Percentiles rank a stretch among this genome's conserved stretches.
These are phyloP conservation scores for Tylopilus vinaceipallidus DNA, from an alignment of 768 basidiomycete species.

Conservation along the genomic window DNA sequence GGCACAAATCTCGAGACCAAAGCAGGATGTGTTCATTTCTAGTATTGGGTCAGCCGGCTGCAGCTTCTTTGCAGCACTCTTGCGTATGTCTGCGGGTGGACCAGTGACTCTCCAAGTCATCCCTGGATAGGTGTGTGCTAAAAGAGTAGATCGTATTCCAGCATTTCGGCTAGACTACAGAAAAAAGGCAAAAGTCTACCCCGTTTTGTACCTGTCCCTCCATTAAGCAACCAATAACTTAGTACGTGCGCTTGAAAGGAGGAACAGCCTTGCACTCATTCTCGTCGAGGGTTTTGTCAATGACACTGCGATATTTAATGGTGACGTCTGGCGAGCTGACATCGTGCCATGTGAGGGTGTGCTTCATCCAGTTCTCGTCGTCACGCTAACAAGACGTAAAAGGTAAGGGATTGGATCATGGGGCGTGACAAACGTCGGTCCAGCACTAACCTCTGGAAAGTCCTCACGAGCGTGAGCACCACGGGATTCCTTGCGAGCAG, in stretches of 20 bases:
- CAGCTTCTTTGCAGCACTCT: too few species aligned
- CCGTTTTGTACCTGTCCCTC: slow-evolving; percentile 3
- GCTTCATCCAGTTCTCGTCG: slow-evolving; percentile 93
- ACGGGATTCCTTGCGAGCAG: slow-evolving; percentile 94
- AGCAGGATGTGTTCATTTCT: too few species aligned
- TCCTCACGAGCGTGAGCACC: slow-evolving; percentile 99
- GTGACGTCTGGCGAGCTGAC: slow-evolving; percentile 75
- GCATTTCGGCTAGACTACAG: slow-evolving; percentile 6
- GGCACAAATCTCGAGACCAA: too few species aligned
- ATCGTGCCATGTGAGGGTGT: slow-evolving; percentile 91
- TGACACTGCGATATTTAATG: slow-evolving; percentile 87
- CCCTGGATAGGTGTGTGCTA: not conserved
- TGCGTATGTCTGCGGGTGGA: too few species aligned
- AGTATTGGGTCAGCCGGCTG: too few species aligned
- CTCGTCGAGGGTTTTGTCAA: slow-evolving; percentile 85
- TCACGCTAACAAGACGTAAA: slow-evolving; percentile 65
- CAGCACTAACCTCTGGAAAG: slow-evolving; percentile 74
- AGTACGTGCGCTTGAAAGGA: slow-evolving; percentile 97
- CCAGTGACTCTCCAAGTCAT: too few species aligned
- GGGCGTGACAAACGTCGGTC: not conserved
- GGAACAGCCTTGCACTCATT: slow-evolving; percentile 96
- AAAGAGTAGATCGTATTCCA: slow-evolving; percentile 14
- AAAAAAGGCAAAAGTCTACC: slow-evolving; percentile 4
- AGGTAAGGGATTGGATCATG: slow-evolving; percentile 1
- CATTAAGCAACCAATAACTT: slow-evolving; percentile 11